phyloP scores from a whole-genome alignment of 371 early-diverging fungal species.

The Saksenaea oblongispora region DNA sequence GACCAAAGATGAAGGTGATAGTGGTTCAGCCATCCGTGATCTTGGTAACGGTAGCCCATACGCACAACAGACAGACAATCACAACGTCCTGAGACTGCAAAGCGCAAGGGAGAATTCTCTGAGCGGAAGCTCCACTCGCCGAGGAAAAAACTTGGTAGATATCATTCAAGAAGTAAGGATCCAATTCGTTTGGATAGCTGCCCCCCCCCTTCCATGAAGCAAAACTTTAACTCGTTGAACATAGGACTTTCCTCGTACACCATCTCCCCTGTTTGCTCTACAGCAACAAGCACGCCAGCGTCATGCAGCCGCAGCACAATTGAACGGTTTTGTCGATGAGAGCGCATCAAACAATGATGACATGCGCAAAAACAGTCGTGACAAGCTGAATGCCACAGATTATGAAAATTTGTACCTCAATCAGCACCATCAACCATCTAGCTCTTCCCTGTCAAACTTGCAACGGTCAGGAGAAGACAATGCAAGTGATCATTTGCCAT shows the following conservation, averaged over 20 bases:
- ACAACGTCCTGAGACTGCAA: slow-evolving; percentile 1
- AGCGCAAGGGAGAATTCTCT: not conserved
- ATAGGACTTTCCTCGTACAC: slow-evolving; percentile 81
- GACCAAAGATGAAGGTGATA: not conserved
- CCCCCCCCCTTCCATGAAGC: too few species aligned
- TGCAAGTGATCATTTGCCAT: slow-evolving; percentile 11
- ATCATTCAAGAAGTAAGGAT: slow-evolving; percentile 39
- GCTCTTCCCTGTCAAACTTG: slow-evolving; percentile 7
- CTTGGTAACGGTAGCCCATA: not conserved
- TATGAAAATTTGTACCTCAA: not conserved
- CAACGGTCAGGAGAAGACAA: slow-evolving; percentile 8
- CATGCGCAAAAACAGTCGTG: not conserved
- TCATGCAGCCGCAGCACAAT: slow-evolving; percentile 40
- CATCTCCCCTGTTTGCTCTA: slow-evolving; percentile 78
- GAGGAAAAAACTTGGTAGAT: slow-evolving; percentile 35
- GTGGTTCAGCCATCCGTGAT: not conserved
- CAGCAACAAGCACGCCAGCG: slow-evolving; percentile 56
- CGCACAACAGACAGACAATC: slow-evolving; percentile 2
- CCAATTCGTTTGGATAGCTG: not conserved
- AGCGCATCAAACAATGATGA: not conserved
- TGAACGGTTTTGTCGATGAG: slow-evolving; percentile 23
- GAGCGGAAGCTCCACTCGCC: slow-evolving; percentile 16
- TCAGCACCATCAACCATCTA: not conserved
- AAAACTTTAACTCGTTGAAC: not conserved
- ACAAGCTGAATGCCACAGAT: not conserved